Base-by-base conservation (phyloP, 352 stramenopile species). In the Pythium brachiatum region DNA sequence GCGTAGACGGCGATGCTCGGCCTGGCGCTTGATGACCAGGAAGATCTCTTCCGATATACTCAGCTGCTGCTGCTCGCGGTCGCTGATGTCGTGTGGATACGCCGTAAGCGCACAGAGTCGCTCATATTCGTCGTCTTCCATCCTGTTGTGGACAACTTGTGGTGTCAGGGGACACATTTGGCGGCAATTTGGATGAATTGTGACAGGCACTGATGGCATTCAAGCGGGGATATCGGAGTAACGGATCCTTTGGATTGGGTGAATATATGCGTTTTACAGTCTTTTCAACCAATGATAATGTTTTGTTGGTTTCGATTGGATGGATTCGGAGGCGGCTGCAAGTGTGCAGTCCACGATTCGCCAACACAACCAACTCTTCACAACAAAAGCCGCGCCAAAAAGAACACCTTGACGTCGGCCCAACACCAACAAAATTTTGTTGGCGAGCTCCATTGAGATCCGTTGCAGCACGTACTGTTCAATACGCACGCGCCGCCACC, bases 11-110 rank as follows among this genome's bases (percentile, higher is more conserved):
- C 71, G 76, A 39, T 87, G 75, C 25, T 74, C 69, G 12, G 73
- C 61, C 66, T 89, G 82, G 9, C 71, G 73, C 66, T 88, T 82
- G 58, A 91, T 87, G 32, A 86, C 69, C 16, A 65, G 58, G 57
- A 86, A 89, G 11, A 62, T 72, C 46, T 87, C 76, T 36, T 83
- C 74, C 2, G 68, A 72, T n/a, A 87, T 70, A 3, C 64, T 76
- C 31, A 86, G 72, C 27, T 12, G 23, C 11, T 27, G 50, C 23
- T 52, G 39, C 26, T 51, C 13, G 15, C 16, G 9, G 26, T 29
- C 21, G 36, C 25, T n/a, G 39, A 3, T 36, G 18, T 25, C 54
- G 43, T 41, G 20, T 13, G 77, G 74, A 50, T 72, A 86, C 56
- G 46, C 64, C 8, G 64, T 12, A 26, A 87, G 65, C 68, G 74